phyloP scores from a whole-genome alignment of 1,284 basidiomycete species.

The Fomitopsis schrenkii region DNA sequence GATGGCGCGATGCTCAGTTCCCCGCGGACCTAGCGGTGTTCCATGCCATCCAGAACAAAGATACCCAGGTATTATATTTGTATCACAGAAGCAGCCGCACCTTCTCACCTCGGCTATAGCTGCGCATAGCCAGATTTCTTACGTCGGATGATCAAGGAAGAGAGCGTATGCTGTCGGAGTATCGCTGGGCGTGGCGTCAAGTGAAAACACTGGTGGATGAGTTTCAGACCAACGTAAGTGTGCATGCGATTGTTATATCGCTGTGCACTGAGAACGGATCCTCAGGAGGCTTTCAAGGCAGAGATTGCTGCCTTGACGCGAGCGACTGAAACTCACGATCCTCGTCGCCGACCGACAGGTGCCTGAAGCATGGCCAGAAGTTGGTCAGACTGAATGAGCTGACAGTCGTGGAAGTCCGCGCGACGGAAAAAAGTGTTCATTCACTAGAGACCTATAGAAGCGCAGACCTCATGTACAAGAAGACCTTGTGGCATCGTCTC shows the following conservation, averaged over 20 bases:
- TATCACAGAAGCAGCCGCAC: not conserved
- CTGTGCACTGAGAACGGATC: not conserved
- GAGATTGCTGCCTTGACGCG: slow-evolving; percentile 11
- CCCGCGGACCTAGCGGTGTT: slow-evolving; percentile 46
- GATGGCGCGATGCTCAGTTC: slow-evolving; percentile 41
- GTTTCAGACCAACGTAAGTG: slow-evolving; percentile 13
- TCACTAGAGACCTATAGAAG: too few relatives aligned
- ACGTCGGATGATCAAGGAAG: slow-evolving; percentile 30
- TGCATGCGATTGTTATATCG: not conserved
- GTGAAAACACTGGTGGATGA: slow-evolving; percentile 10
- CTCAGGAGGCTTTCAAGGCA: slow-evolving; percentile 6
- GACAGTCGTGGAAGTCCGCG: not conserved
- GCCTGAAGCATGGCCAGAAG: not conserved
- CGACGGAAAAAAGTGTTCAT: too few relatives aligned
- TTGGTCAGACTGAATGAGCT: not conserved
- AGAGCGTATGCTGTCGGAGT: slow-evolving; percentile 47
- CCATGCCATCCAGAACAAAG: slow-evolving; percentile 34
- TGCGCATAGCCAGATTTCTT: slow-evolving; percentile 51
- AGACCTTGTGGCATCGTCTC: too few relatives aligned
- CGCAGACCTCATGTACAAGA: too few relatives aligned
- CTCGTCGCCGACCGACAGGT: slow-evolving; percentile 5
- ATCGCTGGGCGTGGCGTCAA: slow-evolving; percentile 44
- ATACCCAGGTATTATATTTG: slow-evolving; percentile 30
- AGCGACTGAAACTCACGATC: slow-evolving; percentile 12
- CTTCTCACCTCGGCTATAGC: slow-evolving; percentile 6